Evolutionary conservation across 768 basidiomycete genomes (phyloP).

Genomic region (Cubamyces lactineus): DNA sequence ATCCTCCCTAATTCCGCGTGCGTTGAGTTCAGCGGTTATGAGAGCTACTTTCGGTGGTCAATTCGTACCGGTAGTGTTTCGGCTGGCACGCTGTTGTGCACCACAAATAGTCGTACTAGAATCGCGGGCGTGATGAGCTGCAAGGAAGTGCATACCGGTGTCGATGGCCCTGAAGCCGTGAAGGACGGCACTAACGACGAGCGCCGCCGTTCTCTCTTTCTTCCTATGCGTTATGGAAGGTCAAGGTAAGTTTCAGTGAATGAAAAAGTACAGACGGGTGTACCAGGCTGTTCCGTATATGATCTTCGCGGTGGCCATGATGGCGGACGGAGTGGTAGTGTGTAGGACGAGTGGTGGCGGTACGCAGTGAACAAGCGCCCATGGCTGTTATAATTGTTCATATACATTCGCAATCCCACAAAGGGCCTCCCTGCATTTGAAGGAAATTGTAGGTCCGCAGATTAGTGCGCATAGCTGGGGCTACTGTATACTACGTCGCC

Average conservation of each 20-base stretch:
- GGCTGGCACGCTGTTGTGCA: slow-evolving; percentile 59
- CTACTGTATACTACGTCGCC: too few species aligned
- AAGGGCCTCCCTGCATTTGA: too few species aligned
- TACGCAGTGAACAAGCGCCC: too few species aligned
- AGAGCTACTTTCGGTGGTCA: neutral
- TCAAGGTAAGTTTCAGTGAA: neutral
- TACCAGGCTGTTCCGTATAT: slow-evolving; percentile 49
- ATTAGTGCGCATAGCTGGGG: too few species aligned
- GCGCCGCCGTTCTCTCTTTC: slow-evolving; percentile 65
- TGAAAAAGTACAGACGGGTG: neutral
- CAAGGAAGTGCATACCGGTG: slow-evolving; percentile 58
- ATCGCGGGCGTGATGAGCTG: slow-evolving; percentile 73
- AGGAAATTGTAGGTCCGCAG: too few species aligned
- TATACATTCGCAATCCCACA: too few species aligned
- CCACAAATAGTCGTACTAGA: slow-evolving; percentile 38
- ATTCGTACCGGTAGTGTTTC: slow-evolving; percentile 65
- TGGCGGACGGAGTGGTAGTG: neutral
- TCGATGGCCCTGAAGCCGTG: slow-evolving; percentile 83
- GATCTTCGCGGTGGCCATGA: slow-evolving; percentile 31
- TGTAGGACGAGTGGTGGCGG: too few species aligned
- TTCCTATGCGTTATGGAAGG: slow-evolving; percentile 60
- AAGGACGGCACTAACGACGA: slow-evolving; percentile 73
- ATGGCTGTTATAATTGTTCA: too few species aligned
- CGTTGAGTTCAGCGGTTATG: too few species aligned
- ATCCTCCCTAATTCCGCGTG: slow-evolving; percentile 57